phyloP scores from a whole-genome alignment of 805 yeast genomes.

The Monosporozyma solicola region DNA sequence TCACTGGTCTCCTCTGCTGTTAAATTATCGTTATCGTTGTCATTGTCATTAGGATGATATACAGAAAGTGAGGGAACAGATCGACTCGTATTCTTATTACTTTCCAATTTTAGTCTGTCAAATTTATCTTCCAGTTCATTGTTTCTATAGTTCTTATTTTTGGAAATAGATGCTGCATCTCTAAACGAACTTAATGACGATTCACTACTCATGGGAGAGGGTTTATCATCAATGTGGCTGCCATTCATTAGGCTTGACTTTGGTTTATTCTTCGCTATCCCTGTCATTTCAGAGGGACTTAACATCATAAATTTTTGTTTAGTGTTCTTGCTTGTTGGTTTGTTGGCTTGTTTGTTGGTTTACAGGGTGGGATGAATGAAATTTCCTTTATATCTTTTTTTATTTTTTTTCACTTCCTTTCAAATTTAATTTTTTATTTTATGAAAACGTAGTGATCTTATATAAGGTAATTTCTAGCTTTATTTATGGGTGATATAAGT shows the following conservation, averaged over 20 bases:
- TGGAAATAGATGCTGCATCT: not conserved
- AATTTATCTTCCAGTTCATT: not conserved
- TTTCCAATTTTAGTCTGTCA: conserved; percentile 4
- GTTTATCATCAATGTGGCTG: not conserved
- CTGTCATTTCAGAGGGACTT: conserved; percentile 2
- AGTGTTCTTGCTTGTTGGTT: not conserved
- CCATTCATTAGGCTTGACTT: not conserved
- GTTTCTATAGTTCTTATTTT: not conserved
- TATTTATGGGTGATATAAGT: no score
- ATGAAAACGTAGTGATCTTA: no score
- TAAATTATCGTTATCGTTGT: not conserved
- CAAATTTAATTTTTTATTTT: no score
- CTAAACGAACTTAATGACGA: not conserved
- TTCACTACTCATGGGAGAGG: not conserved
- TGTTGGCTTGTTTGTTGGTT: not conserved
- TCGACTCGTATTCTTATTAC: not conserved
- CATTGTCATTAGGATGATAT: not conserved
- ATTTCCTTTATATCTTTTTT: not conserved
- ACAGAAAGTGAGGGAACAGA: conserved; percentile 5
- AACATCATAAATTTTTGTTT: not conserved
- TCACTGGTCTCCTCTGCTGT: conserved; percentile 6
- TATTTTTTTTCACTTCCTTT: no score
- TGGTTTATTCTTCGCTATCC: not conserved
- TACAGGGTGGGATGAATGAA: not conserved
- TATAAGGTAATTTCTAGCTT: no score